These are phyloP conservation scores for Monoraphidium neglectum DNA, from an alignment of 139 green algal species.

Conservation along the genomic window DNA sequence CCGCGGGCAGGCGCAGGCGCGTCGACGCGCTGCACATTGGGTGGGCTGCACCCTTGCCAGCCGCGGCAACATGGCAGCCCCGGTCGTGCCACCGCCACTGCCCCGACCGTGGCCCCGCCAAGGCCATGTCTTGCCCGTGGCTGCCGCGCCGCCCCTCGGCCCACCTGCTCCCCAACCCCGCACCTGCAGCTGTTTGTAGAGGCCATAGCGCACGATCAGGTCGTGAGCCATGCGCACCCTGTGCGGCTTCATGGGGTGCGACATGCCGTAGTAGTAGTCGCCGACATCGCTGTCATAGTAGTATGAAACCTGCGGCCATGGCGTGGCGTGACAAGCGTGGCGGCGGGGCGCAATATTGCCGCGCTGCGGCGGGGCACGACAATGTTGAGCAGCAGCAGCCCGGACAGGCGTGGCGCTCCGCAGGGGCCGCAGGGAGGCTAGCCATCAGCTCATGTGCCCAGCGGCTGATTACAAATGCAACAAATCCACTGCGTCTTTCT, in stretches of 20 bases:
- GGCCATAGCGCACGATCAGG: conserved; percentile 90
- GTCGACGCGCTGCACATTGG: too few relatives aligned
- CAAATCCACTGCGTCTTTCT: too few relatives aligned
- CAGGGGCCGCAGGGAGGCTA: background rate
- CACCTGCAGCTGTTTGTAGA: conserved; percentile 88
- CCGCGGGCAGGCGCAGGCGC: too few relatives aligned
- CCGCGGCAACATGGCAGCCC: background rate
- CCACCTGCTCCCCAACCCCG: too few relatives aligned
- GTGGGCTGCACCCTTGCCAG: too few relatives aligned
- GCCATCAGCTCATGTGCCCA: too few relatives aligned
- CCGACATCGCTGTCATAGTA: conserved; percentile 96
- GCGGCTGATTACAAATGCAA: too few relatives aligned
- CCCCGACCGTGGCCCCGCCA: too few relatives aligned
- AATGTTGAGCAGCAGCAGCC: background rate
- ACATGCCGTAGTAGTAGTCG: conserved; percentile 94
- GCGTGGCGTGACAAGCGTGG: background rate
- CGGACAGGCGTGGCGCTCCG: background rate
- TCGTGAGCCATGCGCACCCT: conserved; percentile 92
- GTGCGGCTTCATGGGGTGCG: conserved; percentile 94
- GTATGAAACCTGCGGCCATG: conserved; percentile 84
- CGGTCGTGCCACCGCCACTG: too few relatives aligned
- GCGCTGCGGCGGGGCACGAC: background rate
- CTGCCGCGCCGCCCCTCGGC: too few relatives aligned
- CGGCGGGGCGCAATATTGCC: background rate
- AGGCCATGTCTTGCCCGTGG: too few relatives aligned